Evolutionary conservation across 2,329 filamentous ascomycete species (phyloP).

Genomic region (Nigrograna mackinnonii): DNA sequence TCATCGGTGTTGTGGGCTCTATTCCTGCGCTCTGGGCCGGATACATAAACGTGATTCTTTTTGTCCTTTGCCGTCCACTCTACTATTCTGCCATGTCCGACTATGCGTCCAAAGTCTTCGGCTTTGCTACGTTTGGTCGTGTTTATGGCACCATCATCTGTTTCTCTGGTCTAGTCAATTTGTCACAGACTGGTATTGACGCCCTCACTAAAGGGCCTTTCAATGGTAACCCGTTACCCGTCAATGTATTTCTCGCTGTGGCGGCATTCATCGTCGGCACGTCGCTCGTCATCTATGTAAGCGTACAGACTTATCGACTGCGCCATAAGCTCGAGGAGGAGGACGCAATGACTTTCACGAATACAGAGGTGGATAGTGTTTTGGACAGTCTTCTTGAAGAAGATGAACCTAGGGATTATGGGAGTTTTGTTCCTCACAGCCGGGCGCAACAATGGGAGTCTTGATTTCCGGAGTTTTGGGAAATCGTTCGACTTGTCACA

Average conservation of each 20-base stretch:
- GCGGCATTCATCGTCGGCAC: slow-evolving; percentile 66
- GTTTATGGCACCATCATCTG: slow-evolving; percentile 90
- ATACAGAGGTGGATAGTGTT: slow-evolving; percentile 71
- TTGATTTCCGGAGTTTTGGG: too few species aligned
- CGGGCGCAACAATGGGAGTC: neutral
- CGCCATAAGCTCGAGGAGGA: slow-evolving; percentile 36
- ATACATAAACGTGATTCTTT: slow-evolving; percentile 75
- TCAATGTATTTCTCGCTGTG: slow-evolving; percentile 69
- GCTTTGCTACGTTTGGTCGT: slow-evolving; percentile 85
- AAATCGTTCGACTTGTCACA: too few species aligned
- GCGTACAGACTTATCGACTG: slow-evolving; percentile 33
- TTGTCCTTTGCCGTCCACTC: slow-evolving; percentile 81
- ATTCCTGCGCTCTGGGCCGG: slow-evolving; percentile 71
- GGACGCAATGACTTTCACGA: slow-evolving; percentile 62
- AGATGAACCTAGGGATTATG: slow-evolving; percentile 25
- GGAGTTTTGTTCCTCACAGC: slow-evolving; percentile 4
- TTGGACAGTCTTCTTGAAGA: slow-evolving; percentile 41
- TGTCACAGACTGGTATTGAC: slow-evolving; percentile 78
- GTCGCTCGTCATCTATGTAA: slow-evolving; percentile 56
- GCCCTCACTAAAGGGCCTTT: slow-evolving; percentile 74
- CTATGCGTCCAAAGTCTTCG: slow-evolving; percentile 88
- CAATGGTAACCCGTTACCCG: slow-evolving; percentile 71
- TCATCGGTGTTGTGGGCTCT: slow-evolving; percentile 75
- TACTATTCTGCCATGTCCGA: slow-evolving; percentile 91
- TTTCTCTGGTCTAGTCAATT: slow-evolving; percentile 78